Base-by-base conservation (phyloP, 2,329 filamentous ascomycete species). In the Fusarium pseudoanthophilum region DNA sequence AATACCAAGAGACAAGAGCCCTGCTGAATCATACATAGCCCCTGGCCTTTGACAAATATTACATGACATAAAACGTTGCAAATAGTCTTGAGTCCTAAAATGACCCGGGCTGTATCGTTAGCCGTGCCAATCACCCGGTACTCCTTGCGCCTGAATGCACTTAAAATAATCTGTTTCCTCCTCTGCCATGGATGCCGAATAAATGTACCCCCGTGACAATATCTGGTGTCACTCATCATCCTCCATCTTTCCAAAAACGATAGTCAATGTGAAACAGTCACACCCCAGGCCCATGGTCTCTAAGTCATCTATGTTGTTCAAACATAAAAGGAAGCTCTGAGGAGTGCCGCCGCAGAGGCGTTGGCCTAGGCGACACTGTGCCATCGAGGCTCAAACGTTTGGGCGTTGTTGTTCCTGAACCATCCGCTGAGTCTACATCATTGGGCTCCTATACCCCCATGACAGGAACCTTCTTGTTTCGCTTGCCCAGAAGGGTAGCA, bases 401-500 rank as follows among this genome's bases (percentile, higher is more conserved):
- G 16, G 48, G 60, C 40, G 52, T 46, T 57, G 48, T 51, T 37
- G 45, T 45, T 64, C 39, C 56, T 56, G 60, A 51, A 52, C 39
- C 48, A 57, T 48, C 45, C 37, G 36, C 11, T 36, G 58, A 62
- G 21, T 61, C 64, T 43, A 37, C 51, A 64, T 66, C 67, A 69
- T 26, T 55, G 64, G 73, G 46, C 67, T 71, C 75, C 77, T 82
- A 83, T 63, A 79, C 81, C 55, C 81, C 80, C 77, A 83, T 84
- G 67, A 86, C 84, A 30, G 86, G 81, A 49, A 88, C 82, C 77
- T 91, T 90, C 76, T 87, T 85, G 28, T 85, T 86, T 67, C 90
- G 84, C 76, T 95, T 90, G 37, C 95, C 95, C 9, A 99, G 85
- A 58, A 99, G 83, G 4, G 95, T 98, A 2, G 96, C 93, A 63